Evolutionary conservation across 441 rosid genomes (phyloP), one percentile per base, ranked within the genome.

Genomic region (Aleurites moluccanus): DNA sequence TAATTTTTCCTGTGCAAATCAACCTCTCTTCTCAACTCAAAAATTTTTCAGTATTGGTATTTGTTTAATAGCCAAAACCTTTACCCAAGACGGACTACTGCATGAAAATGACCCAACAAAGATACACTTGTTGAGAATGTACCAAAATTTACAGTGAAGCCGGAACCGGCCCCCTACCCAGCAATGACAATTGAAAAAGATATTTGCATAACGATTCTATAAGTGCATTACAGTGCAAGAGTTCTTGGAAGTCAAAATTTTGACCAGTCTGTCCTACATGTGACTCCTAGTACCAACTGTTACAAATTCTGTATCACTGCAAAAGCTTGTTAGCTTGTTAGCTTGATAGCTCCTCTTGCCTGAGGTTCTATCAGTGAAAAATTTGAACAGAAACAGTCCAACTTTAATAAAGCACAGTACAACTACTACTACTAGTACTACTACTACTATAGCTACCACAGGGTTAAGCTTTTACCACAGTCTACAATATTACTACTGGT

Each of bases 231-330:
- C 13, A 44, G 14, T 44, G 60, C 70, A 70, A 63, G 49, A 44
- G 50, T 42, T 45, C 35, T 25, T 64, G n/a, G 60, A 52, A 68
- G 70, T 73, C 68, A 73, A 73, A 71, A 77, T 33, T 77, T 81
- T 81, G 80, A 77, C 79, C 49, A 57, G 73, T 62, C 76, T 64
- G 38, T 74, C 30, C 40, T 20, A 15, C 79, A 40, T 64, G 76
- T 69, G 78, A 78, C 67, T 69, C 70, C 69, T 71, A 33, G 62
- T 47, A 78, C 71, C 73, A 57, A 73, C 73, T 68, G 71, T 81
- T 35, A 63, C 28, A 67, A 64, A 53, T 57, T 56, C 72, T 74
- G 79, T 64, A 68, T 64, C 82, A 71, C 82, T 82, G 79, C 74
- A 75, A 78, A 80, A 78, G 78, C 74, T 76, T 56, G 56, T 62